Evolutionary conservation across 2,329 filamentous ascomycete genomes (phyloP).

Genomic region (Cladophialophora chaetospira): DNA sequence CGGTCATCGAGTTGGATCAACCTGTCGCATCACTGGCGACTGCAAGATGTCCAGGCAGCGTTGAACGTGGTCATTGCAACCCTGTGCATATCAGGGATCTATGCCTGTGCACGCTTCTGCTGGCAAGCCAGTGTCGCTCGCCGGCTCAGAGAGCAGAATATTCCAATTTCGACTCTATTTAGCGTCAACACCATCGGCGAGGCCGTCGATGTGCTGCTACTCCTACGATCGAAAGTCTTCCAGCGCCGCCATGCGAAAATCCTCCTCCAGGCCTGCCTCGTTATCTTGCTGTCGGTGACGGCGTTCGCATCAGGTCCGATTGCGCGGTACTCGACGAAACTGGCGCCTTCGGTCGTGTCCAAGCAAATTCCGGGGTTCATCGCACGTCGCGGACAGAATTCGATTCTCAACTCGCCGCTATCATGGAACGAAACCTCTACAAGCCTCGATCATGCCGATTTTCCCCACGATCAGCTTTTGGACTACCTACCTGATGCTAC

Average conservation of each 20-base stretch:
- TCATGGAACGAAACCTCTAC: slow-evolving; percentile 6
- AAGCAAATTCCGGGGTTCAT: slow-evolving; percentile 7
- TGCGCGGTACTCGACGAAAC: slow-evolving; percentile 18
- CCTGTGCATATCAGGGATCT: slow-evolving; percentile 12
- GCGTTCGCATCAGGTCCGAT: slow-evolving; percentile 13
- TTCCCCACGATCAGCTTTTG: slow-evolving; percentile 13
- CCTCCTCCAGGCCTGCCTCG: slow-evolving; percentile 14
- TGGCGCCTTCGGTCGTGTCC: background rate
- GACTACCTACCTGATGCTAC: slow-evolving; percentile 19
- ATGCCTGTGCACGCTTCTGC: slow-evolving; percentile 14
- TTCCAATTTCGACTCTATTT: slow-evolving; percentile 10
- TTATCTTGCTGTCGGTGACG: slow-evolving; percentile 7
- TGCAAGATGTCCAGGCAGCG: slow-evolving; percentile 22
- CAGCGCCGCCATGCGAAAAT: slow-evolving; percentile 10
- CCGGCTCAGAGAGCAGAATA: slow-evolving; percentile 1
- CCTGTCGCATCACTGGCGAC: slow-evolving; percentile 9
- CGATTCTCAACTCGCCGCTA: slow-evolving; percentile 1
- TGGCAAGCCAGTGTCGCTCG: slow-evolving; percentile 10
- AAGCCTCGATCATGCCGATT: slow-evolving; percentile 8
- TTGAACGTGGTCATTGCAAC: slow-evolving; percentile 19
- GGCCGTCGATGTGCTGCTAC: slow-evolving; percentile 12
- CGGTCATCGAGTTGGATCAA: background rate
- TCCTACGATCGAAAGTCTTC: slow-evolving; percentile 14
- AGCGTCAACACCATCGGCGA: slow-evolving; percentile 19
- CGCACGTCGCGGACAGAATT: background rate